Conservation (phyloP, 331 rosid species). For the Telfairia occidentalis region DNA sequence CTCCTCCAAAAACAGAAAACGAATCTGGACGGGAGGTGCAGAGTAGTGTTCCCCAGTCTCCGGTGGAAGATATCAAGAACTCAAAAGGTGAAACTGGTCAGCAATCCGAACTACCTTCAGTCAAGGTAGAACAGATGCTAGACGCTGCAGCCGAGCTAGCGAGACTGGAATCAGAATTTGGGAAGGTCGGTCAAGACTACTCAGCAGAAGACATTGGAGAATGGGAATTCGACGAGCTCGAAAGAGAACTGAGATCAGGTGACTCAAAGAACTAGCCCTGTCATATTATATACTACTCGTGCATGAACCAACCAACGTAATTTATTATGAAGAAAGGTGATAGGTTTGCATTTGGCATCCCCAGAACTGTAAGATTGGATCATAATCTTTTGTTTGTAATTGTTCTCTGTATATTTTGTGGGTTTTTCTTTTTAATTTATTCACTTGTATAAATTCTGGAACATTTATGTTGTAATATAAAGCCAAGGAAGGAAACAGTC, state of each 20-base stretch:
- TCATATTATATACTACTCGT: constrained; percentile 1
- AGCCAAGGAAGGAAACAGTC: constrained; percentile 15
- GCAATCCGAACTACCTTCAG: constrained; percentile 28
- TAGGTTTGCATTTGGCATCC: constrained; percentile 23
- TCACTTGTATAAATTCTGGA: constrained; percentile 50
- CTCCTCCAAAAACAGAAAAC: constrained; percentile 36
- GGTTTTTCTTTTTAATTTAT: constrained; percentile 30
- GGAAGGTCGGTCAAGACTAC: constrained; percentile 68
- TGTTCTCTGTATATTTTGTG: constrained; percentile 24
- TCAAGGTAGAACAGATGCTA: constrained; percentile 29
- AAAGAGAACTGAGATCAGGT: constrained; percentile 62
- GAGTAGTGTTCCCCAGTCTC: constrained; percentile 22
- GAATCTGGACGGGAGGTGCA: constrained; percentile 30
- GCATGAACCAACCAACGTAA: constrained; percentile 4
- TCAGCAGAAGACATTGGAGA: constrained; percentile 66
- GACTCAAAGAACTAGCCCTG: constrained; percentile 17
- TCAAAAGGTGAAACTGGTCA: constrained; percentile 27
- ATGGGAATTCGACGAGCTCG: constrained; percentile 99
- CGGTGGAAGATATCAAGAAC: constrained; percentile 16
- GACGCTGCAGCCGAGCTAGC: constrained; percentile 81
- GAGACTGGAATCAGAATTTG: constrained; percentile 80
- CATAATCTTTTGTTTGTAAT: constrained; percentile 23
- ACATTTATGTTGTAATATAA: constrained; percentile 21
- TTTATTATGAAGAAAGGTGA: constrained; percentile 19
- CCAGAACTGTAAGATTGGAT: constrained; percentile 16